Evolutionary conservation across 2,329 filamentous ascomycete species (phyloP).

Genomic region (Xylaria digitata): DNA sequence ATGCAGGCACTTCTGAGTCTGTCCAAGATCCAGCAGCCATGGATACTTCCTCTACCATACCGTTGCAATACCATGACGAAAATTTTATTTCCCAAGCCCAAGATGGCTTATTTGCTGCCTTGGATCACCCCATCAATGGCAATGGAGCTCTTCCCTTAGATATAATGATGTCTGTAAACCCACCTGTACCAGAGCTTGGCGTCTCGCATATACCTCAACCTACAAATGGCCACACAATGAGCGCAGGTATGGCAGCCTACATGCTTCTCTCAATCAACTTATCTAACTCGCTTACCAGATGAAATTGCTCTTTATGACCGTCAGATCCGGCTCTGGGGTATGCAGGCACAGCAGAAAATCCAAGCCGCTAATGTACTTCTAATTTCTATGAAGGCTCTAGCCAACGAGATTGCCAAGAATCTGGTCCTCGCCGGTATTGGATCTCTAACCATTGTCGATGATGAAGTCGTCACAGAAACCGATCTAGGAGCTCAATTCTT

Average conservation of each 20-base stretch:
- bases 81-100: slow-evolving; percentile 35
- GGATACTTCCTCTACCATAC: slow-evolving; percentile 26
- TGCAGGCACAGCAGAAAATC: slow-evolving; percentile 93
- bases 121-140: slow-evolving; percentile 38
- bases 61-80: slow-evolving; percentile 31
- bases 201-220: slow-evolving; percentile 29
- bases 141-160: slow-evolving; percentile 40
- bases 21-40: slow-evolving; percentile 32
- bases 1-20: slow-evolving; percentile 23
- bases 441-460: slow-evolving; percentile 88
- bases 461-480: slow-evolving; percentile 77
- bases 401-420: slow-evolving; percentile 97
- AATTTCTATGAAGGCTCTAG: slow-evolving; percentile 86
- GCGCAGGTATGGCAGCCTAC: slow-evolving; percentile 49
- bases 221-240: slow-evolving; percentile 48
- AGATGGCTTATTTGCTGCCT: slow-evolving; percentile 34
- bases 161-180: slow-evolving; percentile 37
- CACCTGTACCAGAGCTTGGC: slow-evolving; percentile 32
- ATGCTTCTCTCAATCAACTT: slow-evolving; percentile 8
- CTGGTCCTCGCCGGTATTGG: slow-evolving; percentile 93
- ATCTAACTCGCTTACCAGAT: slow-evolving; percentile 64
- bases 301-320: slow-evolving; percentile 98
- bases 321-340: slow-evolving; percentile 96
- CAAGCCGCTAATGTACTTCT: slow-evolving; percentile 90
- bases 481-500: slow-evolving; percentile 90